phyloP scores from a whole-genome alignment of 768 basidiomycete genomes.

The Mycena polygramma region DNA sequence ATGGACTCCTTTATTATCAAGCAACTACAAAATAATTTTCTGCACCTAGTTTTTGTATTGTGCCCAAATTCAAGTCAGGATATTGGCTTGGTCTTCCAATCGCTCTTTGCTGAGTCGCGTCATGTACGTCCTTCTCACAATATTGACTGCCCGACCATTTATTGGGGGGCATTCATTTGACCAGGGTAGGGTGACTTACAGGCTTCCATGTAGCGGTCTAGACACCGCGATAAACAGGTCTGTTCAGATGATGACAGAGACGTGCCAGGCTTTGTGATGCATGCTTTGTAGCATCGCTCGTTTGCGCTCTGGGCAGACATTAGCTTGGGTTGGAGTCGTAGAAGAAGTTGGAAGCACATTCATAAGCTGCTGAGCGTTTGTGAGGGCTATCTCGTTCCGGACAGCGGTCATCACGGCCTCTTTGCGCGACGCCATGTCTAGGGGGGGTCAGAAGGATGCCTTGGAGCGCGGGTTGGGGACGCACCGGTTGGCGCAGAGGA shows the following conservation, averaged over 20 bases:
- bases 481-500: constrained; percentile 50
- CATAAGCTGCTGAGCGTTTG: constrained; percentile 86
- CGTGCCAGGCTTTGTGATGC: constrained; percentile 79
- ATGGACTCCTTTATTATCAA: constrained; percentile 31
- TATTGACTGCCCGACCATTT: constrained; percentile 67
- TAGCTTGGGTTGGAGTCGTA: neutral
- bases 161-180: neutral
- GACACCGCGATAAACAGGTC: constrained; percentile 82
- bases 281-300: constrained; percentile 84
- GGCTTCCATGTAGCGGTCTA: constrained; percentile 88
- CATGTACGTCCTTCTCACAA: constrained; percentile 79
- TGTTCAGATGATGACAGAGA: constrained; percentile 80
- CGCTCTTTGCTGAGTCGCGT: constrained; percentile 70
- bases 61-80: constrained; percentile 18
- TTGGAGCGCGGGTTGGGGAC: constrained; percentile 6
- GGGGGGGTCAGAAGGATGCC: neutral
- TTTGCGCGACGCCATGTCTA: constrained; percentile 63
- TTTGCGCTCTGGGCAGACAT: constrained; percentile 72
- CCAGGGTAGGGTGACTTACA: constrained; percentile 63
- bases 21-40: constrained; percentile 25
- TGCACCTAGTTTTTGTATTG: constrained; percentile 7
- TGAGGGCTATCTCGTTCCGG: constrained; percentile 76
- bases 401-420: constrained; percentile 74
- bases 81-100: constrained; percentile 44
- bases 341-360: constrained; percentile 60